Evolutionary conservation across 2,329 filamentous ascomycete genomes (phyloP).

Genomic region (Fusarium torreyae): DNA sequence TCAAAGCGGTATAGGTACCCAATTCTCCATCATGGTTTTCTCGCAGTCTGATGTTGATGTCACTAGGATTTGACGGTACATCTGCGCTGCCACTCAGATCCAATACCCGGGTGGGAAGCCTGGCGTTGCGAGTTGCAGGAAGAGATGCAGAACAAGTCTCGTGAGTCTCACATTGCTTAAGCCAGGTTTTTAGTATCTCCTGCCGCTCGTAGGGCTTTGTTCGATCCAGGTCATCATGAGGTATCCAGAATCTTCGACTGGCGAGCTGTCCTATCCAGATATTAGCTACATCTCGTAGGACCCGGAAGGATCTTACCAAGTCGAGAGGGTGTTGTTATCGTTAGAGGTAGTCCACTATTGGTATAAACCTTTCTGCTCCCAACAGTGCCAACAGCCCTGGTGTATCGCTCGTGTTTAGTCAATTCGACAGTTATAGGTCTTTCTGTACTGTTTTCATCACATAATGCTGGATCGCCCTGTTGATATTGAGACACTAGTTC

Average conservation of each 20-base stretch:
- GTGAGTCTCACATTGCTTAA: neutral
- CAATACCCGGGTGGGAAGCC: neutral
- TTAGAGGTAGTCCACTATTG: neutral
- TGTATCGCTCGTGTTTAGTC: neutral
- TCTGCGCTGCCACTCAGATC: slow-evolving; percentile 3
- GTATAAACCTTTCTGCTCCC: neutral
- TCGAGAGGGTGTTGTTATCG: slow-evolving; percentile 4
- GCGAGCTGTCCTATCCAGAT: neutral
- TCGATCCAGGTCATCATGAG: neutral
- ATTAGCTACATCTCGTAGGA: accelerated
- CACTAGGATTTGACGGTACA: neutral
- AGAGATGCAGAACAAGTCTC: neutral
- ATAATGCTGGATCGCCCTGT: neutral
- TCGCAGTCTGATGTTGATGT: neutral
- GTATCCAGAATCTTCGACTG: slow-evolving; percentile 1
- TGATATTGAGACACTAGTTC: neutral
- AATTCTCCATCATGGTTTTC: neutral
- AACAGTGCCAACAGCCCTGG: slow-evolving; percentile 3
- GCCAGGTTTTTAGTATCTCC: neutral
- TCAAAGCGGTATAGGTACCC: slow-evolving; percentile 5
- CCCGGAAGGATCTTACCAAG: neutral
- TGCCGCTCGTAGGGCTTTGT: neutral
- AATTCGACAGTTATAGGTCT: neutral
- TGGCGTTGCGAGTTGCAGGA: neutral
- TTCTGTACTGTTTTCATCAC: neutral